phyloP scores from a whole-genome alignment of 768 basidiomycete genomes.

The Phylloporus scabripes region DNA sequence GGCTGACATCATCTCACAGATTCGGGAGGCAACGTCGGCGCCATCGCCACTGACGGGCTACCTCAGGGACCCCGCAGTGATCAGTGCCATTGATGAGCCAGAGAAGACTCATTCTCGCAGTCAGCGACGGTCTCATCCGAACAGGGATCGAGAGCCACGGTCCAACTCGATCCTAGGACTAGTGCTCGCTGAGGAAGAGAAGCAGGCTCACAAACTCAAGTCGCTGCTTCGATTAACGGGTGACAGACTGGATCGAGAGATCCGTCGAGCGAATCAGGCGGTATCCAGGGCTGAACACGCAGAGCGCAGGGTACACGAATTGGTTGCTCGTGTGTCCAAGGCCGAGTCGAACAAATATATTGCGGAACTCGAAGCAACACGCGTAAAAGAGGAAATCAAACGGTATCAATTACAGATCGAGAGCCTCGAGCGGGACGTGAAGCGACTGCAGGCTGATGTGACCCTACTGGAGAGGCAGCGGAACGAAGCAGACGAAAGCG shows the following conservation, averaged over 20 bases:
- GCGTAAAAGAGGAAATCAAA: slow-evolving; percentile 43
- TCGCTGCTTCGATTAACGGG: slow-evolving; percentile 45
- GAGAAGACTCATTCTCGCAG: slow-evolving; percentile 29
- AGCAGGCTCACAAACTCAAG: slow-evolving; percentile 51
- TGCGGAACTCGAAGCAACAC: slow-evolving; percentile 36
- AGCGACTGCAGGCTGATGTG: slow-evolving; percentile 29
- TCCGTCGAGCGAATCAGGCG: slow-evolving; percentile 47
- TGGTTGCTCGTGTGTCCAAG: slow-evolving; percentile 32
- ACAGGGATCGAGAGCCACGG: slow-evolving; percentile 35
- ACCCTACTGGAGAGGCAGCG: slow-evolving; percentile 33
- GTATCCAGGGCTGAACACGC: slow-evolving; percentile 47
- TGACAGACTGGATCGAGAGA: slow-evolving; percentile 53
- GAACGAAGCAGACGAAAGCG: slow-evolving; percentile 40
- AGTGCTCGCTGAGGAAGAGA: slow-evolving; percentile 50
- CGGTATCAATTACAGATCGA: slow-evolving; percentile 45
- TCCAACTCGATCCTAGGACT: slow-evolving; percentile 39
- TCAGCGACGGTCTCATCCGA: slow-evolving; percentile 30
- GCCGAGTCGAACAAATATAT: slow-evolving; percentile 40
- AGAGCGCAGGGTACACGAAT: slow-evolving; percentile 43
- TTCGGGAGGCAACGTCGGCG: slow-evolving; percentile 41
- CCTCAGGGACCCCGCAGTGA: slow-evolving; percentile 40
- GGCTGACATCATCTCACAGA: slow-evolving; percentile 35
- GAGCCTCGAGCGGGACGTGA: slow-evolving; percentile 40
- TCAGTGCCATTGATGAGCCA: slow-evolving; percentile 30
- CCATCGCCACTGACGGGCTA: slow-evolving; percentile 42